Conservation (phyloP, 768 basidiomycete genomes). For the Macrolepiota albuminosa region DNA sequence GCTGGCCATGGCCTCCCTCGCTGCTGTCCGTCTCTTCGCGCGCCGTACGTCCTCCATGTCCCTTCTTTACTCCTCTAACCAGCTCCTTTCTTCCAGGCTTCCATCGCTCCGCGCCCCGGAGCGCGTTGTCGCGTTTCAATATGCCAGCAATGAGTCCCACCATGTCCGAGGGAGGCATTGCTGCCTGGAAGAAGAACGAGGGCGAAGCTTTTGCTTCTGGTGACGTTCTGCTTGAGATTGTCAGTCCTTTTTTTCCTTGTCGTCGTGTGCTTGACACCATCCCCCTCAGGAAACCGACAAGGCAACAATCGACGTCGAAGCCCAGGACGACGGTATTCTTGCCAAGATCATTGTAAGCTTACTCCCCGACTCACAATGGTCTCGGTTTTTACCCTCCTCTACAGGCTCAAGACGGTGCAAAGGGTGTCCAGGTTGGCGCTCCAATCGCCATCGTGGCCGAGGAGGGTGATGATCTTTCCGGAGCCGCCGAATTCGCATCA, state of each 20-base stretch:
- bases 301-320: conserved; percentile 99
- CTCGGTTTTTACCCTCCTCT: not conserved
- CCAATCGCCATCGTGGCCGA: conserved; percentile 91
- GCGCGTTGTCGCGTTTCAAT: conserved; percentile 81
- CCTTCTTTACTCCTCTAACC: not conserved
- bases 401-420: conserved; percentile 80
- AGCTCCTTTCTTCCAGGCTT: conserved; percentile 41
- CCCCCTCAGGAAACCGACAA: conserved; percentile 92
- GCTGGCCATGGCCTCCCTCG: conserved; percentile 63
- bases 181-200: conserved; percentile 95
- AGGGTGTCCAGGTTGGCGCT: conserved; percentile 82
- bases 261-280: conserved; percentile 14
- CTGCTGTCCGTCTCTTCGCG: conserved; percentile 56
- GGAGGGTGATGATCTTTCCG: conserved; percentile 92
- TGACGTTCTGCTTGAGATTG: conserved; percentile 95
- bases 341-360: conserved; percentile 90
- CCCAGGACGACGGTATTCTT: conserved; percentile 94
- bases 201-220: conserved; percentile 87
- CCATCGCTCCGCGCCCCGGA: conserved; percentile 73
- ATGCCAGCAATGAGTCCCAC: conserved; percentile 99
- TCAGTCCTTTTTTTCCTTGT: conserved; percentile 29
- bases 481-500: conserved; percentile 66
- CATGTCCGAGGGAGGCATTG: conserved; percentile 99
- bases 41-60: conserved; percentile 45
- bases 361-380: not conserved